These are phyloP conservation scores for Globisporangium orthogonon DNA, from an alignment of 352 stramenopile species.

Conservation along the genomic window DNA sequence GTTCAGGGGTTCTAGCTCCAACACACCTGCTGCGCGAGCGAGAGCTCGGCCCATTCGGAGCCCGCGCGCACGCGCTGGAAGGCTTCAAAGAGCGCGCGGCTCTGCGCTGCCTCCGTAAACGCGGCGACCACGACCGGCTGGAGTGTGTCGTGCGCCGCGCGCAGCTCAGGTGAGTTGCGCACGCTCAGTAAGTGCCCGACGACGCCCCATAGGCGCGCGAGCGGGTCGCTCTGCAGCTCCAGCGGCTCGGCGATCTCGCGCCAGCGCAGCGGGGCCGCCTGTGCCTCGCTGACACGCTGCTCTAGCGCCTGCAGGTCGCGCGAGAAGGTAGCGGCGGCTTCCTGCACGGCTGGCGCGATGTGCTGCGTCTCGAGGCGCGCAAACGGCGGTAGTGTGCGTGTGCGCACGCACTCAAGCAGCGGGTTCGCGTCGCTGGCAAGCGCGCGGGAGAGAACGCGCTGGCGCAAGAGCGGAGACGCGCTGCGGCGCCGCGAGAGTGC, in stretches of 20 bases:
- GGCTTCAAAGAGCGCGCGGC: constrained; percentile 89
- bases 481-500: background rate
- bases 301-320: constrained; percentile 46
- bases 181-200: constrained; percentile 96
- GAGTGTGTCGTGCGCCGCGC: constrained; percentile 90
- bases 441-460: background rate
- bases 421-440: constrained; percentile 23
- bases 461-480: background rate
- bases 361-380: constrained; percentile 51
- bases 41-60: constrained; percentile 45
- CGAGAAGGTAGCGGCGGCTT: constrained; percentile 42
- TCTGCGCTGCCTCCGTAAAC: constrained; percentile 91
- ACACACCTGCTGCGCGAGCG: constrained; percentile 48
- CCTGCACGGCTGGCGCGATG: constrained; percentile 52
- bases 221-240: constrained; percentile 88
- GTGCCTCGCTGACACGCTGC: constrained; percentile 15
- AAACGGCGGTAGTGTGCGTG: constrained; percentile 64
- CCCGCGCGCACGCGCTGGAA: constrained; percentile 76
- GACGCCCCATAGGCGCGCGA: constrained; percentile 93
- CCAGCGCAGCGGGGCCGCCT: constrained; percentile 50
- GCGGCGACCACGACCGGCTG: constrained; percentile 92
- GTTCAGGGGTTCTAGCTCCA: too few species aligned
- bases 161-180: constrained; percentile 93
- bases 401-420: constrained; percentile 46
- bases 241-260: constrained; percentile 88